Percentiles rank a stretch among this genome's conserved stretches.
These are phyloP conservation scores for Microcos paniculata DNA, from an alignment of 345 rosid genomes.

Conservation along the genomic window DNA sequence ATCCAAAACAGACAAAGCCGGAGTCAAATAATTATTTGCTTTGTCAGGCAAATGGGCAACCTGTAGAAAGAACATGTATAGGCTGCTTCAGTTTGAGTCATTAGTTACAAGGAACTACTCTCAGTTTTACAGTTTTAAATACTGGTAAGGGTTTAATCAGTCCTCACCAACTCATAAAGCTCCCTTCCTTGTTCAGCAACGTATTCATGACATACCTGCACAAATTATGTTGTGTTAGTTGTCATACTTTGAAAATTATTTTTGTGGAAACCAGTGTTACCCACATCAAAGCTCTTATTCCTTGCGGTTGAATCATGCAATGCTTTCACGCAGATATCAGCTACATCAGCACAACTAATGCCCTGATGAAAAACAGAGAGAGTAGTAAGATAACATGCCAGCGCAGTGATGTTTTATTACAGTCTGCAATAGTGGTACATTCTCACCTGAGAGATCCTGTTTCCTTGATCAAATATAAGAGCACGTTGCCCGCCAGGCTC, in stretches of 20 bases:
- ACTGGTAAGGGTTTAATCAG: neutral
- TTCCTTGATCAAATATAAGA: slow-evolving; percentile 93
- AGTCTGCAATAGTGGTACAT: neutral
- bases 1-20: slow-evolving; percentile 82
- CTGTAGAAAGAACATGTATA: slow-evolving; percentile 32
- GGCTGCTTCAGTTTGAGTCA: neutral
- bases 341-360: slow-evolving; percentile 90
- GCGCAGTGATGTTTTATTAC: neutral
- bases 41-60: slow-evolving; percentile 97
- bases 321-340: slow-evolving; percentile 90
- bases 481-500: slow-evolving; percentile 98
- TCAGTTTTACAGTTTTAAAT: neutral
- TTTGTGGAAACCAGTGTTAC: slow-evolving; percentile 23
- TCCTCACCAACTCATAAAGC: slow-evolving; percentile 85
- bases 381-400: neutral
- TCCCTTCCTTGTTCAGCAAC: slow-evolving; percentile 85
- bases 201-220: slow-evolving; percentile 89
- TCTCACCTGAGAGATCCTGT: slow-evolving; percentile 82
- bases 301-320: slow-evolving; percentile 90
- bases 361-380: slow-evolving; percentile 44
- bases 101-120: neutral
- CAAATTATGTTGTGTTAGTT: slow-evolving; percentile 12
- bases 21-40: slow-evolving; percentile 95
- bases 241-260: neutral
- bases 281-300: slow-evolving; percentile 92